A percentile compares a stretch with the other conserved stretches of the same genome.
phyloP scores from a whole-genome alignment of 805 yeast genomes.

The Starmerella bombi region DNA sequence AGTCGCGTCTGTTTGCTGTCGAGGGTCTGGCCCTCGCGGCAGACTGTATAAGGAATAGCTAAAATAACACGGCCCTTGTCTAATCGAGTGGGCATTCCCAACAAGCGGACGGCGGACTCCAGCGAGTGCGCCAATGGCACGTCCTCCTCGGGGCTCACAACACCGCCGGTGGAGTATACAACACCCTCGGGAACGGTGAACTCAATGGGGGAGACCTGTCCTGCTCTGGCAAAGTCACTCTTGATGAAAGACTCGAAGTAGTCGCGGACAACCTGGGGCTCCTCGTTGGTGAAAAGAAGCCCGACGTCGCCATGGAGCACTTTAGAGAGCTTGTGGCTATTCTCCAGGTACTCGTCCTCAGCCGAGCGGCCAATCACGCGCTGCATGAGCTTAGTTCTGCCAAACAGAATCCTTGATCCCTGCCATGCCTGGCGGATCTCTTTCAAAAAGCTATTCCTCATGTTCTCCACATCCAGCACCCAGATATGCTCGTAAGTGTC shows the following conservation, averaged over 20 bases:
- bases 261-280: slow-evolving; percentile 75
- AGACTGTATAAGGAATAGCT: slow-evolving; percentile 64
- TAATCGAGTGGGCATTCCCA: slow-evolving; percentile 82
- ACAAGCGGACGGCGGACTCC: slow-evolving; percentile 83
- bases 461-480: slow-evolving; percentile 79
- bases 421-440: slow-evolving; percentile 86
- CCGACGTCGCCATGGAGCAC: slow-evolving; percentile 71
- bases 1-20: slow-evolving; percentile 86
- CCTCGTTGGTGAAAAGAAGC: slow-evolving; percentile 76
- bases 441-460: slow-evolving; percentile 90
- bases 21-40: slow-evolving; percentile 62
- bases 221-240: slow-evolving; percentile 82
- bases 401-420: slow-evolving; percentile 79
- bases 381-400: slow-evolving; percentile 83
- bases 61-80: slow-evolving; percentile 77
- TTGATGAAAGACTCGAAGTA: slow-evolving; percentile 69
- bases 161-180: slow-evolving; percentile 92
- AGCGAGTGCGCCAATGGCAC: slow-evolving; percentile 93
- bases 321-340: slow-evolving; percentile 55
- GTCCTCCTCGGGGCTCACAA: slow-evolving; percentile 77
- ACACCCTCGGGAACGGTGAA: slow-evolving; percentile 83
- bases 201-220: slow-evolving; percentile 66
- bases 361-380: slow-evolving; percentile 82
- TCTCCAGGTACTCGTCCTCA: slow-evolving; percentile 82
- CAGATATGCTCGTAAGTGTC: slow-evolving; percentile 69